A percentile compares a stretch with the other conserved stretches of the same genome.
Evolutionary conservation across 805 yeast species (phyloP).

Genomic region (Wickerhamiella galacta): DNA sequence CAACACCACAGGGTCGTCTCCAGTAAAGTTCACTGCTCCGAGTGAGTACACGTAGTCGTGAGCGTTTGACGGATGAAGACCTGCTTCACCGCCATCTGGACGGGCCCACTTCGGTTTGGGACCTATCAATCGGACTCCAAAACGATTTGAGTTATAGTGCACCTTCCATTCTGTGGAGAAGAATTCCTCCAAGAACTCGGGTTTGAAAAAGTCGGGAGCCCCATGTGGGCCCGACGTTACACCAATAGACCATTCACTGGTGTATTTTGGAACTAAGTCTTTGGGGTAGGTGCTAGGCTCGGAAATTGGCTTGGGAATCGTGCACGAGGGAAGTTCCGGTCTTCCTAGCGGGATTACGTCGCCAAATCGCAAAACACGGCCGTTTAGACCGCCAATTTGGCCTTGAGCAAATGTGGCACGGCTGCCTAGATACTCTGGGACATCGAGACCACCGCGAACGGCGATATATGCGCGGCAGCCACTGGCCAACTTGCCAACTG

Average conservation of each 20-base stretch:
- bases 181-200: slow-evolving; percentile 59
- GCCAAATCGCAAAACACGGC: slow-evolving; percentile 79
- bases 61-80: slow-evolving; percentile 95
- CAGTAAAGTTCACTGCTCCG: slow-evolving; percentile 95
- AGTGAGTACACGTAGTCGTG: slow-evolving; percentile 93
- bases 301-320: slow-evolving; percentile 54
- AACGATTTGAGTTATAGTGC: slow-evolving; percentile 91
- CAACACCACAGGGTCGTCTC: slow-evolving; percentile 94
- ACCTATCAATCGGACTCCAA: slow-evolving; percentile 86
- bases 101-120: slow-evolving; percentile 98
- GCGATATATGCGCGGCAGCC: slow-evolving; percentile 90
- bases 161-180: slow-evolving; percentile 76
- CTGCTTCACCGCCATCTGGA: slow-evolving; percentile 93
- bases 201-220: slow-evolving; percentile 80
- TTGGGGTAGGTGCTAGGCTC: slow-evolving; percentile 45
- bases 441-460: slow-evolving; percentile 84
- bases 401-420: slow-evolving; percentile 93
- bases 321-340: slow-evolving; percentile 48
- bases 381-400: slow-evolving; percentile 80
- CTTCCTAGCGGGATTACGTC: slow-evolving; percentile 81
- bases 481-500: slow-evolving; percentile 59
- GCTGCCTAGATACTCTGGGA: slow-evolving; percentile 87
- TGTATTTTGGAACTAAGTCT: slow-evolving; percentile 37
- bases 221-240: slow-evolving; percentile 98
- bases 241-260: slow-evolving; percentile 63